Evolutionary conservation across 352 stramenopile species (phyloP), one percentile per base, ranked within the genome.

Genomic region (Phytophthora fragariaefolia): DNA sequence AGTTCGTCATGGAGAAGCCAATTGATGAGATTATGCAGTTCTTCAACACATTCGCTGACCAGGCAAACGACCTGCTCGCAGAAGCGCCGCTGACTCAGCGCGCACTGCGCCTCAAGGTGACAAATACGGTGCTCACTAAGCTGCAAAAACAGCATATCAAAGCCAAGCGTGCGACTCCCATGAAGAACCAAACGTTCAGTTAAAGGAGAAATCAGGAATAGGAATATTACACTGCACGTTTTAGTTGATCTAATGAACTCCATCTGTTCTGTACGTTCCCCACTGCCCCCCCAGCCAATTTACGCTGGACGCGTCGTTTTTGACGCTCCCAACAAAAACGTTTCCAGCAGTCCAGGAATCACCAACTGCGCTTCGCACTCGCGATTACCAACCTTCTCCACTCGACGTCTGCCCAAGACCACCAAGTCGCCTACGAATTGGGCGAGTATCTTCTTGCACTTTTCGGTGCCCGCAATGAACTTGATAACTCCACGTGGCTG

Each of bases 11-110:
- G 46, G 66, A 74, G 22, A 85, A 89, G 47, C 72, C 79, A 2
- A 95, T 95, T 38, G 88, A 96, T 65, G 75, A 93, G 57, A 81
- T 95, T 28, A 96, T 94, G 83, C 76, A 89, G 59, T 93, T 95
- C 53, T 88, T 96, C 66, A 96, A 95, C 65, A 95, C 88, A 12
- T 96, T 94, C 52, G 71, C 74, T 27, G 74, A 79, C 50, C 70
- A 82, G 20, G 75, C 74, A 4, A 72, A 91, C 10, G 75, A 85
- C 20, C 46, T 93, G 28, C 76, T 95, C 30, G 79, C 81, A n/a
- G 69, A 77, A 10, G 36, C 82, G 7, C 53, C 64, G 42, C 68
- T 96, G 2, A 59, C 87, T 0, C 51, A 79, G 20, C 70, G 71
- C 12, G 86, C 85, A 4, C 66, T 96, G 26, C 54, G 73, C 20